These are phyloP conservation scores for Pseudogymnoascus sp. DNA, from an alignment of 2,329 filamentous ascomycete genomes.

Conservation along the genomic window DNA sequence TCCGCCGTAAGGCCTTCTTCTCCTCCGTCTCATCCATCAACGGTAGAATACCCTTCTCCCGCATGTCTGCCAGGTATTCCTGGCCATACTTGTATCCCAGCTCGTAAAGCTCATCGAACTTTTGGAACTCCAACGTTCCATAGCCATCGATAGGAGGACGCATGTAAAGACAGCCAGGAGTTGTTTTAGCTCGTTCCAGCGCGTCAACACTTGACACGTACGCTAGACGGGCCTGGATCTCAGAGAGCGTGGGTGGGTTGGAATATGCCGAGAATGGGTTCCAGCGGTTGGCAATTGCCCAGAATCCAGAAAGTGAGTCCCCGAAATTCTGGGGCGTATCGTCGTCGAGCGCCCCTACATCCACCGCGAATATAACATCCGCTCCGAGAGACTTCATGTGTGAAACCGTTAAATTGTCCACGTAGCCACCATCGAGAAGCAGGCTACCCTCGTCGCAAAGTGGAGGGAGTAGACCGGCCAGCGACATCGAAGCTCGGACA, in stretches of 20 bases:
- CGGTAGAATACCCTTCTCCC: slow-evolving; percentile 67
- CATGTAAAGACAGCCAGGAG: slow-evolving; percentile 91
- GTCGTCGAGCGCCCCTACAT: slow-evolving; percentile 88
- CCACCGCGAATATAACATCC: slow-evolving; percentile 89
- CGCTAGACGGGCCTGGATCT: slow-evolving; percentile 89
- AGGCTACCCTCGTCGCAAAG: slow-evolving; percentile 95
- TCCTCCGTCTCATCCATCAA: slow-evolving; percentile 64
- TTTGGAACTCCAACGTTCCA: slow-evolving; percentile 90
- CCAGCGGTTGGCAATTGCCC: slow-evolving; percentile 93
- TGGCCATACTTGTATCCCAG: slow-evolving; percentile 82
- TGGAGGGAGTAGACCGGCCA: slow-evolving; percentile 85
- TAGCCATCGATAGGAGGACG: slow-evolving; percentile 88
- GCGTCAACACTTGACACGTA: slow-evolving; percentile 95
- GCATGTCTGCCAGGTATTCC: slow-evolving; percentile 67
- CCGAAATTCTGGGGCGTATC: slow-evolving; percentile 87
- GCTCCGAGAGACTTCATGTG: slow-evolving; percentile 95
- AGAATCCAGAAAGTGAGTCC: slow-evolving; percentile 88
- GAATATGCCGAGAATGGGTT: slow-evolving; percentile 84
- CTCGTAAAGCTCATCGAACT: slow-evolving; percentile 94
- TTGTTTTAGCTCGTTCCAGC: slow-evolving; percentile 83
- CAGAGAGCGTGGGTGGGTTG: slow-evolving; percentile 88
- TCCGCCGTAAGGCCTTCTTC: slow-evolving; percentile 67
- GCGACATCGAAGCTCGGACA: slow-evolving; percentile 90
- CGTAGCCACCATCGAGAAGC: slow-evolving; percentile 91
- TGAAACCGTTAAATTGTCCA: slow-evolving; percentile 92